Evolutionary conservation across 148 eudicot genomes (phyloP), one percentile per base, ranked within the genome.

Genomic region (Cornus controversa): DNA sequence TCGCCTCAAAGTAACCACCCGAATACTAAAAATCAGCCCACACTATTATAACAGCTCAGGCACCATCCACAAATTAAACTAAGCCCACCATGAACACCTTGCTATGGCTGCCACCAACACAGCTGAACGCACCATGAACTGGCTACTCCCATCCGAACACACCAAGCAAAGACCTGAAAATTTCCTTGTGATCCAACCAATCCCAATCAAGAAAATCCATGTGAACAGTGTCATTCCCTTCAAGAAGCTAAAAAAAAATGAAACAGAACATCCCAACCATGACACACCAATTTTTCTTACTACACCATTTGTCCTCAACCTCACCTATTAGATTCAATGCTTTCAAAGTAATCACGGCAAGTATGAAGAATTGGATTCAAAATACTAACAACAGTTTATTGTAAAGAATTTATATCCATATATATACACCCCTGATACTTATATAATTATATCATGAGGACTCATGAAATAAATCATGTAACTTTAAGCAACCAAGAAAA

Each of bases 191-290:
- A n/a, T n/a, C 88, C 85, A 85, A 18, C 88, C 88, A 5, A 85
- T 85, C 18, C 88, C 88, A 62, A 85, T 80, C 77, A 85, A 71
- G 16, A 82, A 85, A 57, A 85, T 82, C 82, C 82, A 66, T 9
- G 85, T 85, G 57, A 85, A 85, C 64, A 85, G 57, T 25, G 82
- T 64, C 15, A 85, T 81, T 1, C 82, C 88, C 79, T 80, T 85
- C 25, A 85, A 58, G 72, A 85, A 85, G 67, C 83, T 75, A n/a
- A n/a, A 34, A 85, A 85, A 9, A 85, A 73, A 60, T 82, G 82
- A 58, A 85, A 85, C 75, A 85, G 50, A 1, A 85, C 85, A 80
- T 85, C 88, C 88, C 88, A 85, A 10, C 88, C 88, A 71, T 85
- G 88, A n/a, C n/a, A 85, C 77, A 4, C 88, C 85, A 3, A 85